Conservation (phyloP, 2,329 filamentous ascomycete genomes). For the Exophiala mesophila region DNA sequence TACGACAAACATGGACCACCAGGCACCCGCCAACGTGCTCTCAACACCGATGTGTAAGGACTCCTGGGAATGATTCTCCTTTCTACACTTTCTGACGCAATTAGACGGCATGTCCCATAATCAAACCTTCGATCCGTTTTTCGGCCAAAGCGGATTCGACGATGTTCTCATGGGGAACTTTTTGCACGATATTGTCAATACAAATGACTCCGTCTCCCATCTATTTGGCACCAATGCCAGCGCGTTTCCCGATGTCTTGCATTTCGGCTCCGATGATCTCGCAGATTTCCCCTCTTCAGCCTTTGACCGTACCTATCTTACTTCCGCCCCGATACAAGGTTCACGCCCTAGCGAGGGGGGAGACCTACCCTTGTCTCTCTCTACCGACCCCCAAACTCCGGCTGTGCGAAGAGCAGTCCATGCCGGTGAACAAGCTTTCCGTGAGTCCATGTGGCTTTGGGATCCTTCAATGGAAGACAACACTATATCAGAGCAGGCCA, state of each 20-base stretch:
- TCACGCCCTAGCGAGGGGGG: background rate
- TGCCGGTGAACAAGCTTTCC: constrained; percentile 2
- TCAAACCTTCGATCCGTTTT: background rate
- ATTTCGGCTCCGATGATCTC: background rate
- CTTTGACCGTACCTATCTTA: background rate
- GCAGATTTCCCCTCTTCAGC: background rate
- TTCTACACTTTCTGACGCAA: background rate
- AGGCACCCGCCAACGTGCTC: background rate
- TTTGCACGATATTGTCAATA: constrained; percentile 3
- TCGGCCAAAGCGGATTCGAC: constrained; percentile 1
- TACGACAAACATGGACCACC: background rate
- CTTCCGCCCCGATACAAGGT: background rate
- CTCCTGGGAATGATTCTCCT: background rate
- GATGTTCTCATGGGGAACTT: constrained; percentile 7
- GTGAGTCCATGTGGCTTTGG: constrained; percentile 2
- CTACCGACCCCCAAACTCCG: background rate
- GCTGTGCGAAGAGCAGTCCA: background rate
- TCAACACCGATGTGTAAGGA: background rate
- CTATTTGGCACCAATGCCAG: too few species aligned
- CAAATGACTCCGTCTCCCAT: background rate
- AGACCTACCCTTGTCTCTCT: background rate
- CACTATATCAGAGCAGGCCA: background rate
- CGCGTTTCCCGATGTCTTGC: background rate
- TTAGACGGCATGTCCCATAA: background rate
- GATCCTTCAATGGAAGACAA: constrained; percentile 3